Conservation (phyloP, 306 rosid genomes). For the Trifolium dubium region DNA sequence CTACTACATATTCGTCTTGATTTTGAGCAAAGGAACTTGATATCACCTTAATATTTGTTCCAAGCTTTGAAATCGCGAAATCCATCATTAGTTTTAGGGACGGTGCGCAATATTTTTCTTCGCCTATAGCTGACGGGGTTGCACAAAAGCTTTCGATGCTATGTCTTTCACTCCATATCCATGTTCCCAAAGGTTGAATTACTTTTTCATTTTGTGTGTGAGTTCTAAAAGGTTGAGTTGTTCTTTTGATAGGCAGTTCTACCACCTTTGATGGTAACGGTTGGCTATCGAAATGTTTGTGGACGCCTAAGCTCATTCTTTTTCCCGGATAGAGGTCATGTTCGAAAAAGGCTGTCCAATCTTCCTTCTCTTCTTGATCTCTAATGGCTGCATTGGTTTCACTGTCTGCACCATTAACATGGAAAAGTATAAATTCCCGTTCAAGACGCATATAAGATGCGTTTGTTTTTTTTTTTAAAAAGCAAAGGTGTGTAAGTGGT, state of each 20-base stretch:
- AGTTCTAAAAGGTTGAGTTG: background rate
- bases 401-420: background rate
- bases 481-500: too few relatives aligned
- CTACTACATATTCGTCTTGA: background rate
- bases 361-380: slow-evolving; percentile 17
- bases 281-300: background rate
- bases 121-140: slow-evolving; percentile 13
- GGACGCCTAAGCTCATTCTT: slow-evolving; percentile 17
- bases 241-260: background rate
- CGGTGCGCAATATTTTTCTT: slow-evolving; percentile 19
- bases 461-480: too few relatives aligned
- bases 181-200: slow-evolving; percentile 3
- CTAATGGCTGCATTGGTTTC: background rate
- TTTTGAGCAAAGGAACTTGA: slow-evolving; percentile 28
- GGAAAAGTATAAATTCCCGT: background rate
- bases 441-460: background rate
- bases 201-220: background rate
- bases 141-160: background rate
- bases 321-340: slow-evolving; percentile 33
- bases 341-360: slow-evolving; percentile 34
- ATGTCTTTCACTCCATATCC: background rate
- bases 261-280: background rate
- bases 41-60: slow-evolving; percentile 5
- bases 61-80: slow-evolving; percentile 30
- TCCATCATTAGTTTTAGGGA: slow-evolving; percentile 19